These are phyloP conservation scores for Cercospora sp. DNA, from an alignment of 2,329 filamentous ascomycete genomes.

Conservation along the genomic window DNA sequence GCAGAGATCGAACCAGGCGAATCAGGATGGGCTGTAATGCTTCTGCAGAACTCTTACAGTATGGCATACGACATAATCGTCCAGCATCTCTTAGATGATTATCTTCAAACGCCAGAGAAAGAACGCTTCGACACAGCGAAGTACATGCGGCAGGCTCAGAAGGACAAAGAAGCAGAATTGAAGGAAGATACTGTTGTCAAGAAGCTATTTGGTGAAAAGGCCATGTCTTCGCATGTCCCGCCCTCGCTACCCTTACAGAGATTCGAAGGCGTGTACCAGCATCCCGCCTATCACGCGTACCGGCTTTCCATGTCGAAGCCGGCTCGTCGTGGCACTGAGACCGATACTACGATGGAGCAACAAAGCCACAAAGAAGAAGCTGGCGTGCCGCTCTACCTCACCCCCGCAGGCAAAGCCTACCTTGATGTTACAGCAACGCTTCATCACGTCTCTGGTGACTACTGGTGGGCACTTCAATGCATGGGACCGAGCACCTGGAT, in stretches of 20 bases:
- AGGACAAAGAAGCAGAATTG: constrained; percentile 8
- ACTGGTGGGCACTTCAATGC: constrained; percentile 18
- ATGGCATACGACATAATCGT: constrained; percentile 10
- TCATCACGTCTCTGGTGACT: constrained; percentile 18
- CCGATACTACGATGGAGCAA: background rate
- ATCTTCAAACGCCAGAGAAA: constrained; percentile 4
- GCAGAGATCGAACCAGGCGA: constrained; percentile 13
- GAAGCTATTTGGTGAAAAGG: constrained; percentile 8
- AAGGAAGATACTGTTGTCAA: constrained; percentile 6
- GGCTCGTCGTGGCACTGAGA: background rate
- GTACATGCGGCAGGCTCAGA: background rate
- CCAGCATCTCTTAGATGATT: constrained; percentile 14
- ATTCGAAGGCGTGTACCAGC: constrained; percentile 17
- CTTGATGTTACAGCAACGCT: constrained; percentile 10
- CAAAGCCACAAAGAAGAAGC: background rate
- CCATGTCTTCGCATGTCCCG: background rate
- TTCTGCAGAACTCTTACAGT: constrained; percentile 29
- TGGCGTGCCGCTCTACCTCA: constrained; percentile 9
- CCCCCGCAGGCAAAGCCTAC: constrained; percentile 1
- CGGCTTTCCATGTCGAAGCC: constrained; percentile 5
- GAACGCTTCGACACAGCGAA: constrained; percentile 13
- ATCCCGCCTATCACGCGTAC: constrained; percentile 14
- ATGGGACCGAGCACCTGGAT: constrained; percentile 15
- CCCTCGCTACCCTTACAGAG: constrained; percentile 1
- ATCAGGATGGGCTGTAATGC: constrained; percentile 46